These are phyloP conservation scores for Usnea hakonensis DNA, from an alignment of 495 filamentous ascomycete species.

Conservation along the genomic window DNA sequence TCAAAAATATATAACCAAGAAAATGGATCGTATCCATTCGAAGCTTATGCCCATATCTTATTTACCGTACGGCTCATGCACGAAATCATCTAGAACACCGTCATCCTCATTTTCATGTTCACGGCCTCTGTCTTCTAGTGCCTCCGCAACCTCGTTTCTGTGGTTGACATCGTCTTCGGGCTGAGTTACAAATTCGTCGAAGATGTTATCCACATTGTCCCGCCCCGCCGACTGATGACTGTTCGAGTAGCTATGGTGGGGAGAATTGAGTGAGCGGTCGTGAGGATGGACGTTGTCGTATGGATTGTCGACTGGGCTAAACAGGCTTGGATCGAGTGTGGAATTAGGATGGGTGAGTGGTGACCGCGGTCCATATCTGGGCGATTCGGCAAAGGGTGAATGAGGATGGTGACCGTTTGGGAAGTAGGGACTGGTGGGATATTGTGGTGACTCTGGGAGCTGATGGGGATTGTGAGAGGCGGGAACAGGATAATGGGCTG, in stretches of 20 bases:
- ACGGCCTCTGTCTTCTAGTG: conserved; percentile 21
- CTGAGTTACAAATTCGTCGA: conserved; percentile 25
- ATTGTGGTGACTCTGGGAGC: conserved; percentile 22
- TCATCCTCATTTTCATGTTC: conserved; percentile 24
- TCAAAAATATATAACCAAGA: neutral
- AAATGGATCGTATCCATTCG: neutral
- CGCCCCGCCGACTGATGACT: conserved; percentile 7
- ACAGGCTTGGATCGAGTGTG: conserved; percentile 20
- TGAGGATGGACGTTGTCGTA: conserved; percentile 17
- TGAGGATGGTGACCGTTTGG: conserved; percentile 17
- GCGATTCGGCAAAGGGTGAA: conserved; percentile 21
- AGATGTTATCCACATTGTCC: conserved; percentile 22
- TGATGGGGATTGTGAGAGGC: conserved; percentile 22
- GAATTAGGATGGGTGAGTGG: conserved; percentile 17
- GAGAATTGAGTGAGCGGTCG: conserved; percentile 11
- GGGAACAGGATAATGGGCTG: conserved; percentile 20
- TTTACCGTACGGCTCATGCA: conserved; percentile 14
- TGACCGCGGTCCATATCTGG: conserved; percentile 21
- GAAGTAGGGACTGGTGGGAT: conserved; percentile 22
- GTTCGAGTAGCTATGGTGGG: conserved; percentile 8
- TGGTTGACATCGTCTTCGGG: conserved; percentile 23
- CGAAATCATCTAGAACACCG: conserved; percentile 11
- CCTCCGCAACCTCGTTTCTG: conserved; percentile 23
- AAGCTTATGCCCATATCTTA: neutral
- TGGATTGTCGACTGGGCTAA: conserved; percentile 18